phyloP scores from a whole-genome alignment of 257 asterid genomes.

The Galeopsis tetrahit region DNA sequence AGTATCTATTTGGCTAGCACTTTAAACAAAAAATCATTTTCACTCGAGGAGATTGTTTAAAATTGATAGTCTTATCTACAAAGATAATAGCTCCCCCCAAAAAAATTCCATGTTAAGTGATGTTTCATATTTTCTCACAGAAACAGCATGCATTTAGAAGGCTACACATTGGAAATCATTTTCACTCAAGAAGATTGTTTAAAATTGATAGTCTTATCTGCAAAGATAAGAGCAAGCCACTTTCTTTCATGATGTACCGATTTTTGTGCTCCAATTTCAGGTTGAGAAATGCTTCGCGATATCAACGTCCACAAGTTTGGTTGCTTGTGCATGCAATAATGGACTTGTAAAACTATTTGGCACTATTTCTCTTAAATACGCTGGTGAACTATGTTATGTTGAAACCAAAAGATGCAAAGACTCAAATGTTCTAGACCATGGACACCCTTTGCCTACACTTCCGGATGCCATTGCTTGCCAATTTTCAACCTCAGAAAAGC shows the following conservation, averaged over 20 bases:
- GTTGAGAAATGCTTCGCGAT: constrained; percentile 69
- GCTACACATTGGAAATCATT: constrained; percentile 18
- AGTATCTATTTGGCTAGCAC: constrained; percentile 11
- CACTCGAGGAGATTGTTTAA: constrained; percentile 26
- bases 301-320: constrained; percentile 57
- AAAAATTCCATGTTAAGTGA: not conserved
- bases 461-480: constrained; percentile 83
- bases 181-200: constrained; percentile 25
- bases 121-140: not conserved
- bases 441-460: constrained; percentile 32
- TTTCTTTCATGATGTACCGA: constrained; percentile 12
- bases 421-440: constrained; percentile 39
- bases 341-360: constrained; percentile 62
- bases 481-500: constrained; percentile 63
- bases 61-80: not conserved
- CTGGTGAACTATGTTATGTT: constrained; percentile 55
- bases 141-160: constrained; percentile 21
- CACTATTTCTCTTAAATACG: constrained; percentile 50
- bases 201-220: not conserved
- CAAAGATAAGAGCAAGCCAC: constrained; percentile 3
- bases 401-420: constrained; percentile 49
- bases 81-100: not conserved
- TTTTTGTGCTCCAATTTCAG: constrained; percentile 44
- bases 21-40: constrained; percentile 14
- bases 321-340: constrained; percentile 76